Evolutionary conservation across 2,329 filamentous ascomycete species (phyloP), one percentile per base, ranked within the genome.

Genomic region (Diaporthe batatas): DNA sequence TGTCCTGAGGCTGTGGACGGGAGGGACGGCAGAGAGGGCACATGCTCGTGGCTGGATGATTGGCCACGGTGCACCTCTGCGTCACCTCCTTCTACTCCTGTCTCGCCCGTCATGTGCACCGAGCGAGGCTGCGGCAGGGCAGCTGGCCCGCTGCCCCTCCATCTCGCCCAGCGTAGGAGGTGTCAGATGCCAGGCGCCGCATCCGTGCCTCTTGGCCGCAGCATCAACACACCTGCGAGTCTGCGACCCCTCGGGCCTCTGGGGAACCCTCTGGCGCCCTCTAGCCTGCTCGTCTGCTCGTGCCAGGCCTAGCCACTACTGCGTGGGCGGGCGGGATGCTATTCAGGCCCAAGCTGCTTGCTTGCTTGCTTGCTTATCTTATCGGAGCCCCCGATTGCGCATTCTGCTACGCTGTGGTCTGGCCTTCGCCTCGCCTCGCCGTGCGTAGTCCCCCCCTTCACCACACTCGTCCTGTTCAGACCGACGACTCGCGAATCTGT

Each of bases 331-430:
- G n/a, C 62, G 47, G 47, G 62, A 51, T 65, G 62, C 62, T 65
- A 65, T 65, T 65, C 62, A 39, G 62, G 62, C 29, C 62, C 62
- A 53, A 39, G 62, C 59, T 64, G 59, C 62, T 53, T 16, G 12
- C 39, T 42, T 67, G 36, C 53, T 42, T 64, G 59, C 62, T 53
- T 16, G 12, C 39, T 42, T 67, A 51, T 67, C 62, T 67, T 67
- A 67, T 67, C 62, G 62, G 62, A 16, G 12, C 7, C 32, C 62
- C 62, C 32, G 62, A 53, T 53, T 67, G 44, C 62, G 62, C 62
- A 67, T 67, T 67, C 62, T 65, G 62, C 62, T 67, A 67, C 62
- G 62, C 62, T 67, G 62, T 29, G 62, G 32, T 67, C 62, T 67
- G 62, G 44, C 62, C 59, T 64, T 49, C 44, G 59, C 42, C 59